Evolutionary conservation across 305 asterid species (phyloP), one percentile per base, ranked within the genome.

Genomic region (Vinca major): DNA sequence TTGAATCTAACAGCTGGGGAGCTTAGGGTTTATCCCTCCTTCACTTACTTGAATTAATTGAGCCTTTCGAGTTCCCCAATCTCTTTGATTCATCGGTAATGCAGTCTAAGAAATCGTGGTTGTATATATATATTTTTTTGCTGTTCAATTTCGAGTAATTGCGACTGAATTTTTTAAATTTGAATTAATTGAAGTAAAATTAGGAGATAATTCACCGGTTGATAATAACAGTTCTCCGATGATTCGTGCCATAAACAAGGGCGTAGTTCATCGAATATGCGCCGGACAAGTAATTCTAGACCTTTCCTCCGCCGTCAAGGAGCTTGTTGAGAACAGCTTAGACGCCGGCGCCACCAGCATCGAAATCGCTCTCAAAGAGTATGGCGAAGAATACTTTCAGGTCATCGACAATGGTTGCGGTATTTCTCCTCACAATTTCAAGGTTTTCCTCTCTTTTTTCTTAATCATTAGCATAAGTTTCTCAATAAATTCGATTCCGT

Each of bases 311-410:
- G 97, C 96, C 54, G 96, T 93, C 68, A 93, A 91, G 89, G 99
- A 91, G 83, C 93, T 93, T 75, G 95, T 93, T 11, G 99, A 91
- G 83, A 93, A 93, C 87, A 93, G 97, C 93, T 85, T 93, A 65
- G 99, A 93, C 61, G 96, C 96, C 71, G 91, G 95, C 76, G 90
- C 97, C 62, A 87, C 97, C 75, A 84, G 87, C 79, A 74, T 93
- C 76, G 97, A 93, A 79, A 77, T 91, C 37, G 74, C 91, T 36
- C 74, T 93, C 73, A 88, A 83, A 47, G 96, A 89, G 21, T 86
- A 89, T 67, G 99, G 99, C 17, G 80, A 78, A 58, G 96, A 89
- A 9, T 88, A 93, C 64, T 84, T 94, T 71, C 97, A 89, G 81
- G 97, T 94, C 65, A 82, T 89, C 54, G 97, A 94, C 81, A 91